Percentiles rank a stretch among this genome's conserved stretches.
Evolutionary conservation across 768 basidiomycete genomes (phyloP).

Genomic region (Russula virescens): DNA sequence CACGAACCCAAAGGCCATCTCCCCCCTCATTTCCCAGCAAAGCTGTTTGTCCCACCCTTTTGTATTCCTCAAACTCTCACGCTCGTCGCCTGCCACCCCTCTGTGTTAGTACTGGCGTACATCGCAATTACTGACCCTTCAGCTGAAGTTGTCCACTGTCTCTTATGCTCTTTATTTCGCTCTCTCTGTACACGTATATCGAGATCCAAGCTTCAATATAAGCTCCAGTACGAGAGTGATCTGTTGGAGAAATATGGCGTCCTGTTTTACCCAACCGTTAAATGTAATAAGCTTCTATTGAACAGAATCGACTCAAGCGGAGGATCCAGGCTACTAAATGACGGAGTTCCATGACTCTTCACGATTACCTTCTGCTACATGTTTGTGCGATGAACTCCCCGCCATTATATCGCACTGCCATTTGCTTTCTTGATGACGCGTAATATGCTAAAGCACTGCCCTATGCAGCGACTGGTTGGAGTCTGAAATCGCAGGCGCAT

Average conservation of each 20-base stretch:
- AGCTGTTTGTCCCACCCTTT: not conserved
- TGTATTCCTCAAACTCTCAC: constrained; percentile 5
- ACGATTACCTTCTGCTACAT: no score
- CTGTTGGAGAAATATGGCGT: not conserved
- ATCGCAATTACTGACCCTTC: not conserved
- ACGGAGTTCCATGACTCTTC: no score
- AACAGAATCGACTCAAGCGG: not conserved
- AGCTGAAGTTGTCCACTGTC: not conserved
- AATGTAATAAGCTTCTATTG: not conserved
- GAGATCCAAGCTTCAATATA: constrained; percentile 13
- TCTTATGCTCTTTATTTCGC: constrained; percentile 14
- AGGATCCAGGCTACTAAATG: no score
- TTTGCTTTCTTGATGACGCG: no score
- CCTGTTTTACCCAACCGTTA: not conserved
- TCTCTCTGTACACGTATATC: constrained; percentile 17
- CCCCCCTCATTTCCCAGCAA: not conserved
- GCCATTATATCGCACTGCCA: no score
- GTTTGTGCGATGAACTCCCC: no score
- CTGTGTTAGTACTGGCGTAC: constrained; percentile 5
- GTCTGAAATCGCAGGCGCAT: no score
- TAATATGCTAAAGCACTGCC: no score
- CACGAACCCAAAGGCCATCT: constrained; percentile 9
- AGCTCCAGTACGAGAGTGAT: not conserved
- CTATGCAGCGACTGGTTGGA: no score
- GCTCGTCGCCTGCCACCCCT: not conserved